Percentiles rank a stretch among this genome's conserved stretches.
phyloP scores from a whole-genome alignment of 805 yeast genomes.

The Metschnikowia kofuensis region DNA sequence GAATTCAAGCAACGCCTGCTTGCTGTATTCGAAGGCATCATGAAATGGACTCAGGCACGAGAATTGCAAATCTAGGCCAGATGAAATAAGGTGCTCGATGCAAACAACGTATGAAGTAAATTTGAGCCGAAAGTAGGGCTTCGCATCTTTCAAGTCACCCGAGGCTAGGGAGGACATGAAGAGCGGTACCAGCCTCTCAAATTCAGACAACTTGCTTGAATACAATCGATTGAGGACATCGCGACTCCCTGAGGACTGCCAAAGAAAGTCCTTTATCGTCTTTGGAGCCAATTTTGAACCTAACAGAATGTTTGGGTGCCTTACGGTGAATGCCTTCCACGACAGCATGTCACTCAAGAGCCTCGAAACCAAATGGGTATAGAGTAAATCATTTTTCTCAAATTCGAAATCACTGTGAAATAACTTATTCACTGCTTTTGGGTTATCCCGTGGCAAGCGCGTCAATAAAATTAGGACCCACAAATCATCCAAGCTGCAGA shows the following conservation, averaged over 20 bases:
- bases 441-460: constrained; percentile 7
- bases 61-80: constrained; percentile 1
- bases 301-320: constrained; percentile 8
- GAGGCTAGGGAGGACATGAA: constrained; percentile 6
- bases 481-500: constrained; percentile 14
- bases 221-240: constrained; percentile 9
- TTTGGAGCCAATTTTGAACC: background rate
- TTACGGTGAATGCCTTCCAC: constrained; percentile 13
- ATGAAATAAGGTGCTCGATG: constrained; percentile 10
- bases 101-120: constrained; percentile 14
- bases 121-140: constrained; percentile 10
- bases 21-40: constrained; percentile 11
- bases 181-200: constrained; percentile 11
- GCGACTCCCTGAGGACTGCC: background rate
- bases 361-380: background rate
- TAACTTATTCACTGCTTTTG: background rate
- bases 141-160: constrained; percentile 3
- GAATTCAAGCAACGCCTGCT: constrained; percentile 6
- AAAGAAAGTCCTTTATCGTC: background rate
- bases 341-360: constrained; percentile 7
- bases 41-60: constrained; percentile 1
- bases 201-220: constrained; percentile 10
- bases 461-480: constrained; percentile 16
- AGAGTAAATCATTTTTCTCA: background rate
- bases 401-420: constrained; percentile 10